Conservation (phyloP, 345 rosid species). For the Gynandropsis gynandra region DNA sequence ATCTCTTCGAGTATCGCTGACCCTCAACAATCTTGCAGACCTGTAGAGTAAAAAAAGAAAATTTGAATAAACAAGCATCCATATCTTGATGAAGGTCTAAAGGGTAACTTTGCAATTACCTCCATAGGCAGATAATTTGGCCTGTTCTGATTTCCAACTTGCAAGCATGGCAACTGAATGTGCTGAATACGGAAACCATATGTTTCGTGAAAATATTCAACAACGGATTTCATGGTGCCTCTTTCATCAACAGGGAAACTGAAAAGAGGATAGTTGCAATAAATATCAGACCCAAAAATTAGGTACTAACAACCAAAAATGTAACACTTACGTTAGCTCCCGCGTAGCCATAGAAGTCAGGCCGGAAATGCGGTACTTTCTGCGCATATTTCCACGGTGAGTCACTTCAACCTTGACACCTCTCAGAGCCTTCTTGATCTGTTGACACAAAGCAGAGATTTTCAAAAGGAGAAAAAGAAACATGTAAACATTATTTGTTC, state of each 20-base stretch:
- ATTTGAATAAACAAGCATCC: conserved; percentile 4
- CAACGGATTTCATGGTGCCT: conserved; percentile 82
- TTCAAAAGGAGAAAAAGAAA: background rate
- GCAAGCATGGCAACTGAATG: conserved; percentile 81
- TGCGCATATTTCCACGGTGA: conserved; percentile 89
- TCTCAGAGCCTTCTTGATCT: conserved; percentile 91
- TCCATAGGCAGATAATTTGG: conserved; percentile 96
- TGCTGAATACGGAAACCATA: conserved; percentile 70
- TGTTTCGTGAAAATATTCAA: conserved; percentile 74
- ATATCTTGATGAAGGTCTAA: background rate
- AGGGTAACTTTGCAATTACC: conserved; percentile 28
- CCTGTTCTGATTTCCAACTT: conserved; percentile 87
- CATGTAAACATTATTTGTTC: background rate
- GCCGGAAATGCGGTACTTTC: conserved; percentile 89
- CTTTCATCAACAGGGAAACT: conserved; percentile 88
- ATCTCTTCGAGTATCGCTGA: conserved; percentile 85
- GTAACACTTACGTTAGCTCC: conserved; percentile 63
- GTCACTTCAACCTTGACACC: conserved; percentile 93
- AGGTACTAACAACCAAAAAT: background rate
- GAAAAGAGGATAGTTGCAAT: conserved; percentile 3
- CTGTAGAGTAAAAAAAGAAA: conserved; percentile 28
- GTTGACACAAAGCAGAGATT: conserved; percentile 14
- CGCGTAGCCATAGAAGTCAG: conserved; percentile 86
- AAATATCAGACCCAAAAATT: background rate
- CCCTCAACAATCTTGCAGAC: conserved; percentile 98